phyloP scores from a whole-genome alignment of 495 filamentous ascomycete species.

The Trypethelium eluteriae region DNA sequence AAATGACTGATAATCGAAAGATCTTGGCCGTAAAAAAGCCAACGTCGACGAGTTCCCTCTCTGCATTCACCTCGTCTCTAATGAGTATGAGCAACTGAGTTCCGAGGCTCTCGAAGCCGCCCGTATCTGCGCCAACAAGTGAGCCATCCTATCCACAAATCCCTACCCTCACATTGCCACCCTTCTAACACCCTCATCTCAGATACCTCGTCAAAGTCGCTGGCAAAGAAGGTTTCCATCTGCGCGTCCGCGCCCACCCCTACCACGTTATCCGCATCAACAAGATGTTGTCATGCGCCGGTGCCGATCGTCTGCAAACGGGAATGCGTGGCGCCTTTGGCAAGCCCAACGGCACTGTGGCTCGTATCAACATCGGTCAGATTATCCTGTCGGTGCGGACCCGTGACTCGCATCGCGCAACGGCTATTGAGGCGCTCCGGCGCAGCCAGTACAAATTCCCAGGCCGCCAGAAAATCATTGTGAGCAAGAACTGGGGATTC shows the following conservation, averaged over 20 bases:
- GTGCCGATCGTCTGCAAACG: constrained; percentile 99
- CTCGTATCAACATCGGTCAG: constrained; percentile 99
- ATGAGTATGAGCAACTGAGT: constrained; percentile 98
- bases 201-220: constrained; percentile 91
- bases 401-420: constrained; percentile 81
- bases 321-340: constrained; percentile 99
- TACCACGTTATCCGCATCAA: constrained; percentile 99
- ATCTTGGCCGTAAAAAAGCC: constrained; percentile 97
- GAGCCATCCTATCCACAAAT: constrained; percentile 26
- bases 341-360: constrained; percentile 95
- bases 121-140: constrained; percentile 99
- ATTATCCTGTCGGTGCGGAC: constrained; percentile 94
- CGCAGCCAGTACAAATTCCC: constrained; percentile 99
- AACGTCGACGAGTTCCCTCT: constrained; percentile 97
- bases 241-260: constrained; percentile 95
- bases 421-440: constrained; percentile 95
- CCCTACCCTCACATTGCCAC: neutral
- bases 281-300: constrained; percentile 99
- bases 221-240: constrained; percentile 99
- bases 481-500: constrained; percentile 99
- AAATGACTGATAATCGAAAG: constrained; percentile 28
- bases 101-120: constrained; percentile 98
- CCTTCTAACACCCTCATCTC: constrained; percentile 1
- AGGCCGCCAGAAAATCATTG: constrained; percentile 99
- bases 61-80: constrained; percentile 97